Conservation (phyloP, 192 early-diverging fungal species). For the Coemansia aciculifera region DNA sequence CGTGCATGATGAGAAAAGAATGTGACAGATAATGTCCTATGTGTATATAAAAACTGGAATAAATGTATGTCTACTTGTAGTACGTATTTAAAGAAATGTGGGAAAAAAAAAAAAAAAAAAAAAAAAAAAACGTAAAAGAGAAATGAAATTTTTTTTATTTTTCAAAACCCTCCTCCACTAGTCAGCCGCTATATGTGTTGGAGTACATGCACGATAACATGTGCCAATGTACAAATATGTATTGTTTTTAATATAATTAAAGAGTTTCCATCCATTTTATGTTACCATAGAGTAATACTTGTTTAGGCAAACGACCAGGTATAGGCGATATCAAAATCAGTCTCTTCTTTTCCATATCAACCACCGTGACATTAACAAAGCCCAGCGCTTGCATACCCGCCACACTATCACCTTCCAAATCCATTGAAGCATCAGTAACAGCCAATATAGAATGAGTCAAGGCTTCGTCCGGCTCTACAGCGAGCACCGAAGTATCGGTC, state of each 20-base stretch:
- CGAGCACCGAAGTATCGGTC: slow-evolving; percentile 77
- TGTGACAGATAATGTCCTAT: not conserved
- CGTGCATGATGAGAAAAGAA: not conserved
- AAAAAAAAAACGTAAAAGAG: too few relatives aligned
- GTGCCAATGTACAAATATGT: not conserved
- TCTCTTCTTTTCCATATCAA: slow-evolving; percentile 79
- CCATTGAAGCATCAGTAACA: slow-evolving; percentile 61
- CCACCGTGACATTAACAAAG: slow-evolving; percentile 55
- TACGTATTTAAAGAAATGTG: not conserved
- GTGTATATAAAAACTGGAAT: not conserved
- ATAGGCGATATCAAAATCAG: slow-evolving; percentile 84
- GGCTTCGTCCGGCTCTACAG: slow-evolving; percentile 77
- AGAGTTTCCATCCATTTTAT: slow-evolving; percentile 91
- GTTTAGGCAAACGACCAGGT: slow-evolving; percentile 82
- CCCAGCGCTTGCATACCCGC: slow-evolving; percentile 75
- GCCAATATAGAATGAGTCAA: slow-evolving; percentile 86
- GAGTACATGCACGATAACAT: not conserved
- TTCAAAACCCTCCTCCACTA: not conserved
- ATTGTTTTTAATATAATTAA: not conserved
- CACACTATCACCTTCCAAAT: slow-evolving; percentile 61
- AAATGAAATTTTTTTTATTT: too few relatives aligned
- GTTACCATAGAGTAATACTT: slow-evolving; percentile 77
- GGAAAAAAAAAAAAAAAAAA: not conserved
- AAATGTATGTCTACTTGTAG: not conserved
- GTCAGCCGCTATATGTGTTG: not conserved